These are phyloP conservation scores for Umbelopsis ramanniana DNA, from an alignment of 192 early-diverging fungal species.

Conservation along the genomic window DNA sequence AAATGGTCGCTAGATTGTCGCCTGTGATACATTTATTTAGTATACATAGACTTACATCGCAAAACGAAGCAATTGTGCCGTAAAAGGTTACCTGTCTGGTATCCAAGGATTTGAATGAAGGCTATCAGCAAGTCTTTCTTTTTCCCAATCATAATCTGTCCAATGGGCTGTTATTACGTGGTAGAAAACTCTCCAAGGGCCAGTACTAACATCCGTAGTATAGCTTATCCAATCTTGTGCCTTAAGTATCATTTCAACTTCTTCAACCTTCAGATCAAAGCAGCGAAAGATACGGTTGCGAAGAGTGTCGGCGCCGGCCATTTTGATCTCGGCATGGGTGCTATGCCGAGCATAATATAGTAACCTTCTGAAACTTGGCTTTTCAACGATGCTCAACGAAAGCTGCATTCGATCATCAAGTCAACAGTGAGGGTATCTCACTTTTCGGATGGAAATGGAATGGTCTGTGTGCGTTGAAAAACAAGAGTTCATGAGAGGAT, in stretches of 20 bases:
- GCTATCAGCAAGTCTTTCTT: not conserved
- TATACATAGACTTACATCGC: not conserved
- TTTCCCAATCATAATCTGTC: not conserved
- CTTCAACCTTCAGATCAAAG: not conserved
- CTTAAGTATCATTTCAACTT: not conserved
- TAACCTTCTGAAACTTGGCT: not conserved
- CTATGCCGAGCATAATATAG: not conserved
- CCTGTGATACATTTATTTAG: not conserved
- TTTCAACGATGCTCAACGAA: not conserved
- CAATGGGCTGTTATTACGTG: slow-evolving; percentile 3
- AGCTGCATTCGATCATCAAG: not conserved
- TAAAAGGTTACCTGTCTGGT: not conserved
- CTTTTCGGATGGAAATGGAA: not conserved
- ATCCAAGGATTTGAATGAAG: not conserved
- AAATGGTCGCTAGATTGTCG: not conserved
- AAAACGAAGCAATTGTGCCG: not conserved
- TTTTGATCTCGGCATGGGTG: too few species aligned
- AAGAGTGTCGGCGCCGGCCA: not conserved
- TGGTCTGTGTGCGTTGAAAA: not conserved
- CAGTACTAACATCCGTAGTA: not conserved
- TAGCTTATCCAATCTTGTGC: not conserved
- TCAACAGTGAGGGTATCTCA: not conserved
- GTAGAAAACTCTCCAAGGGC: not conserved
- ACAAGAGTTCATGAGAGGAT: not conserved
- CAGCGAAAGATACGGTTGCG: not conserved